Evolutionary conservation across 2,329 filamentous ascomycete species (phyloP), one percentile per base, ranked within the genome.

Genomic region (Sporothrix humicola): DNA sequence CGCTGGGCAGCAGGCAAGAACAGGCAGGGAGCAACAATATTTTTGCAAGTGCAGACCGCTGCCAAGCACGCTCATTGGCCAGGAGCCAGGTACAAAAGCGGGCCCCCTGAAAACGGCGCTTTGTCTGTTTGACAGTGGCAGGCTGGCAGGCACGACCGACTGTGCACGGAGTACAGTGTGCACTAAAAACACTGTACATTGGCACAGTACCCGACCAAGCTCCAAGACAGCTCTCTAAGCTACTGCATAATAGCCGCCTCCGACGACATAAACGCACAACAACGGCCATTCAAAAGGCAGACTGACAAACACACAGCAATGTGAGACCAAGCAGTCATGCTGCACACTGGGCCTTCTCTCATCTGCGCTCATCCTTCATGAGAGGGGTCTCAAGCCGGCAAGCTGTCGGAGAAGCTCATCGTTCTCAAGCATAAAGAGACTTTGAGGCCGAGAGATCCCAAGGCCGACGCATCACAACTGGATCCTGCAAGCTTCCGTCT

Each of bases 1-100:
- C 73, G 73, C 73, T 72, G 73, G 58, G 48, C 48, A 17, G 8
- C 52, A 56, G 52, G 20, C 20, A 56, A 50, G 44, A 48, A 37
- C 56, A 58, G 58, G 58, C 56, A 65, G 58, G 65, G 31, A 73
- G 72, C 61, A 74, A 69, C 54, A 74, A 69, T 74, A 72, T 63
- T 72, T 74, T 74, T 58, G 59, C 46, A n/a, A 20, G 69, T 46
- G 52, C 69, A 46, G 56, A 44, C 54, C 42, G 54, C 46, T 42
- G 17, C 3, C n/a, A 26, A 23, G 46, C 46, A n/a, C n/a, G 65
- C 12, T 69, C 10, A 74, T 74, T 74, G 73, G 73, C 44, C 31
- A 54, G 10, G 23, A 54, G 31, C 54, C 20, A 68, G 59, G 69
- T 23, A 72, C 61, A 48, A 73, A 66, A 71, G 59, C 37, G 37